Evolutionary conservation across 805 yeast genomes (phyloP).

Genomic region (Teunomyces cretensis): DNA sequence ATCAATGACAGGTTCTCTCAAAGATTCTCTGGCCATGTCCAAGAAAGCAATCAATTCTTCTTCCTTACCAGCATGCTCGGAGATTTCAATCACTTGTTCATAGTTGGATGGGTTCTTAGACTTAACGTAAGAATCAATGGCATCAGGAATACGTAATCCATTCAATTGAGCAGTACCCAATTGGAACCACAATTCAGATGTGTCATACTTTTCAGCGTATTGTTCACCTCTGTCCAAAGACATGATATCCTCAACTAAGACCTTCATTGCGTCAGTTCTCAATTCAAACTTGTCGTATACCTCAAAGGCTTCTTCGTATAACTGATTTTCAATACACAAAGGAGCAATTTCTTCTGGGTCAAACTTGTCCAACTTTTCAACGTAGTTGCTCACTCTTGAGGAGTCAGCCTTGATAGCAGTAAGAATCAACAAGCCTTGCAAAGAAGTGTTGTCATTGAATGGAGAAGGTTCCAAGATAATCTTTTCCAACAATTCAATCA

Average conservation of each 20-base stretch:
- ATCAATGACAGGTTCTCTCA: conserved; percentile 90
- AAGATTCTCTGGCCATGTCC: conserved; percentile 85
- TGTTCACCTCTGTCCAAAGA: conserved; percentile 93
- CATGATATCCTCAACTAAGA: conserved; percentile 88
- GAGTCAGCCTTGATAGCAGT: conserved; percentile 97
- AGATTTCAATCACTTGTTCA: conserved; percentile 86
- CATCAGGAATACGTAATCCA: conserved; percentile 88
- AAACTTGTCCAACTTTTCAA: conserved; percentile 86
- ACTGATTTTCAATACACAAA: conserved; percentile 82
- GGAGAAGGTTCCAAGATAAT: conserved; percentile 97
- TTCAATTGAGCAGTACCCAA: conserved; percentile 94
- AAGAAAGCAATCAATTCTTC: conserved; percentile 88
- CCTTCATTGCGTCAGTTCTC: conserved; percentile 78
- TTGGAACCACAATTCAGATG: conserved; percentile 89
- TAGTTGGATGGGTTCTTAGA: conserved; percentile 91
- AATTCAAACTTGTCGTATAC: conserved; percentile 83
- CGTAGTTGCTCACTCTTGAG: conserved; percentile 74
- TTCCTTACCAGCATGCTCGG: conserved; percentile 94
- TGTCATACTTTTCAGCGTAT: conserved; percentile 86
- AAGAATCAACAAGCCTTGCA: conserved; percentile 88
- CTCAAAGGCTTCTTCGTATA: conserved; percentile 92
- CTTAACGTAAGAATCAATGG: conserved; percentile 86
- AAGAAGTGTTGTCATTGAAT: conserved; percentile 89
- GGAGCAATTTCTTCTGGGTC: conserved; percentile 95
- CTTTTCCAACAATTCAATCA: conserved; percentile 92